Evolutionary conservation across 2,329 filamentous ascomycete genomes (phyloP).

Genomic region (Torrubiellomyces zombiae): DNA sequence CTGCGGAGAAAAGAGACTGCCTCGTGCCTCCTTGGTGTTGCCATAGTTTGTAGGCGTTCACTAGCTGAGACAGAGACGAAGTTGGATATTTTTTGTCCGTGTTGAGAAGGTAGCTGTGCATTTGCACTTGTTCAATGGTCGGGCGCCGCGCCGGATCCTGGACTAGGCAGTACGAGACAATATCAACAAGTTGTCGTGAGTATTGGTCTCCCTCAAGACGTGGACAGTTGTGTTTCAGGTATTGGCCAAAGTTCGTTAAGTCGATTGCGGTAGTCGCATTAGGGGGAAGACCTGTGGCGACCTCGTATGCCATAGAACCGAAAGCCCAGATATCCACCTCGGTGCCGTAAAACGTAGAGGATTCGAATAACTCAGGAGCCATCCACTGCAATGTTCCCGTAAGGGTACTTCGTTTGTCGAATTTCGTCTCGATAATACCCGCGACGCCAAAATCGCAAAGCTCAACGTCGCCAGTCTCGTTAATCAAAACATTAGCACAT

Average conservation of each 20-base stretch:
- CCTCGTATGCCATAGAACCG: slow-evolving; percentile 65
- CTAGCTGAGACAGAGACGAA: slow-evolving; percentile 43
- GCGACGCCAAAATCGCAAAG: slow-evolving; percentile 50
- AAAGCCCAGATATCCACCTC: slow-evolving; percentile 76
- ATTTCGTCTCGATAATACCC: slow-evolving; percentile 56
- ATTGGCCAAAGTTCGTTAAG: slow-evolving; percentile 32
- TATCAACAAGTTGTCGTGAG: slow-evolving; percentile 48
- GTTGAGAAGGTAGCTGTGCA: slow-evolving; percentile 50
- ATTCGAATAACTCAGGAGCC: slow-evolving; percentile 61
- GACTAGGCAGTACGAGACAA: slow-evolving; percentile 58
- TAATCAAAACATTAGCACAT: slow-evolving; percentile 63
- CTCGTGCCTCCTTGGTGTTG: slow-evolving; percentile 56
- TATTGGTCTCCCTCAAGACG: slow-evolving; percentile 56
- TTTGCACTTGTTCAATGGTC: slow-evolving; percentile 49
- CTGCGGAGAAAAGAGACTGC: slow-evolving; percentile 44
- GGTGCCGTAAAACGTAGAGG: slow-evolving; percentile 48
- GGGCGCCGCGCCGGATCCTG: slow-evolving; percentile 52
- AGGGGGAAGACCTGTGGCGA: slow-evolving; percentile 64
- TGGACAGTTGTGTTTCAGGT: slow-evolving; percentile 45
- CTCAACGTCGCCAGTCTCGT: slow-evolving; percentile 52
- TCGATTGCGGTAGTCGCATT: slow-evolving; percentile 39
- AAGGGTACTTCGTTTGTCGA: slow-evolving; percentile 63
- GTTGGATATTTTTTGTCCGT: slow-evolving; percentile 48
- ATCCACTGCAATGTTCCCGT: slow-evolving; percentile 77
- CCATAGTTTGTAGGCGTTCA: slow-evolving; percentile 59